Evolutionary conservation across 2,329 filamentous ascomycete genomes (phyloP).

Genomic region (Talaromyces sp.): DNA sequence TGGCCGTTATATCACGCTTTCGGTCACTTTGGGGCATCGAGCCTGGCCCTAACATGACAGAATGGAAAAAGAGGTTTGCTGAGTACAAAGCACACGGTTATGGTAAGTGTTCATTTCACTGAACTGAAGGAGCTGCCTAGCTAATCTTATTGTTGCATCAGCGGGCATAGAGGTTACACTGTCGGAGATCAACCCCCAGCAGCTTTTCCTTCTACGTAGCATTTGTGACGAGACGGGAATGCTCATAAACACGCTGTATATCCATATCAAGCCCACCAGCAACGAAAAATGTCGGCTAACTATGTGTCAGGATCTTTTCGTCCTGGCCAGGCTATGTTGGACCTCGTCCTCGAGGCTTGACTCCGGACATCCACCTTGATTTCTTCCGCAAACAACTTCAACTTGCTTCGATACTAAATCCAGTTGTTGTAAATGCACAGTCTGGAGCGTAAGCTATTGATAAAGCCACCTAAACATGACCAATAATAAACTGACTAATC

Average conservation of each 20-base stretch:
- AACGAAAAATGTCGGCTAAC: too few relatives aligned
- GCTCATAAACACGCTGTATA: too few relatives aligned
- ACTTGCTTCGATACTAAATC: not conserved
- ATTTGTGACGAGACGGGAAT: too few relatives aligned
- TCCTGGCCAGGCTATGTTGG: too few relatives aligned
- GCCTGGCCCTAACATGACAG: constrained; percentile 13
- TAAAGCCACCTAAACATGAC: too few relatives aligned
- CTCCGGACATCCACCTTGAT: not conserved
- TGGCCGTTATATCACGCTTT: constrained; percentile 13
- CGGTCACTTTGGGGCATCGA: constrained; percentile 18
- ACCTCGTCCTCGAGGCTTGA: not conserved
- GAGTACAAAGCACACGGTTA: constrained; percentile 19
- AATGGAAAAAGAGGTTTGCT: constrained; percentile 17
- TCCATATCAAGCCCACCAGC: too few relatives aligned
- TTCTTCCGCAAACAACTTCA: not conserved
- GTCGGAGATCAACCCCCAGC: too few relatives aligned
- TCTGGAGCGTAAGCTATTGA: not conserved
- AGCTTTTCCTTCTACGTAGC: too few relatives aligned
- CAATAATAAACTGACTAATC: not conserved
- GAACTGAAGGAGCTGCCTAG: too few relatives aligned
- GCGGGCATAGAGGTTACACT: constrained; percentile 18
- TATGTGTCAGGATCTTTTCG: too few relatives aligned
- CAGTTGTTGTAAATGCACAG: not conserved
- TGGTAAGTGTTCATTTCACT: constrained; percentile 5
- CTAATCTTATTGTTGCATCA: not conserved